Percentiles rank a stretch among this genome's conserved stretches.
phyloP scores from a whole-genome alignment of 192 early-diverging fungal genomes.

The Dispira simplex region DNA sequence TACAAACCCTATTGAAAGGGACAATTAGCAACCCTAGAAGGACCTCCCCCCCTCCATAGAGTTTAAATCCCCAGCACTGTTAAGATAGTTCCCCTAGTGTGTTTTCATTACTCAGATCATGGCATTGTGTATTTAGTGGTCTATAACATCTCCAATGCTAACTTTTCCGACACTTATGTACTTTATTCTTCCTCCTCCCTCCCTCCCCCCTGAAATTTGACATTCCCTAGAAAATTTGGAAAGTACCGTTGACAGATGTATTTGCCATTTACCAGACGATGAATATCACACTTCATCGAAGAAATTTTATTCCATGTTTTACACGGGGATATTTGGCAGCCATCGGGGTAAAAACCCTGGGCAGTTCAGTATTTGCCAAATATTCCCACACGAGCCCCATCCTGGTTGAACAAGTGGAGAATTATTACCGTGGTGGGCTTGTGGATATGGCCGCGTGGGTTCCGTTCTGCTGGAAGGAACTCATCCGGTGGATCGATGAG shows the following conservation, averaged over 20 bases:
- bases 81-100: too few relatives aligned
- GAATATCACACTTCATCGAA: neutral
- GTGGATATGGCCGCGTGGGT: neutral
- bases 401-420: conserved; percentile 1
- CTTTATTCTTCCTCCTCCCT: too few relatives aligned
- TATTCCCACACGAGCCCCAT: neutral
- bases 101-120: too few relatives aligned
- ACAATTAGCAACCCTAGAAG: too few relatives aligned
- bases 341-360: neutral
- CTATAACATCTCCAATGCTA: too few relatives aligned
- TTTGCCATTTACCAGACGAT: neutral
- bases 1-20: too few relatives aligned
- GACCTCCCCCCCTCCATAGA: too few relatives aligned
- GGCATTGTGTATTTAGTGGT: too few relatives aligned
- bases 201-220: too few relatives aligned
- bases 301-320: neutral
- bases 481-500: neutral
- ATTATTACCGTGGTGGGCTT: conserved; percentile 3
- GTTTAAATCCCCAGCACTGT: too few relatives aligned
- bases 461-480: neutral
- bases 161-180: too few relatives aligned
- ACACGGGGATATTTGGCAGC: neutral
- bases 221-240: neutral
- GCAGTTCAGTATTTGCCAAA: neutral
- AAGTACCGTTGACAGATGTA: neutral